Evolutionary conservation across 2,329 filamentous ascomycete species (phyloP).

Genomic region (Penicillium sp.): DNA sequence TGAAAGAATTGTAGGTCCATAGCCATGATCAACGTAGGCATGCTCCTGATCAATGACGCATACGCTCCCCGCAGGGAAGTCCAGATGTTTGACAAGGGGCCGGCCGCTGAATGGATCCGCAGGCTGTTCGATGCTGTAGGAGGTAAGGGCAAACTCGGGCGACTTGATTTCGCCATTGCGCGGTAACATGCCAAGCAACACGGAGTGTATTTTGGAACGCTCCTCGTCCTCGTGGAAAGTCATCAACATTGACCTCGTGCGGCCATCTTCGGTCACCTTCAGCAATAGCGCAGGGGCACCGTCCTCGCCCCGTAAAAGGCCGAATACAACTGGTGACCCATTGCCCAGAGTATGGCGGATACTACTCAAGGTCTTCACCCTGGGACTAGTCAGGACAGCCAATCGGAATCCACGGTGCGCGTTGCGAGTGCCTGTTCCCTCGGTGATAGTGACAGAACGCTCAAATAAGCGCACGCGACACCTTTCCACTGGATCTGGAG

Average conservation of each 20-base stretch:
- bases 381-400: conserved; percentile 73
- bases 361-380: conserved; percentile 74
- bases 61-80: conserved; percentile 39
- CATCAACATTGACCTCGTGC: conserved; percentile 71
- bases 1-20: conserved; percentile 70
- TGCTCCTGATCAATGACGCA: conserved; percentile 71
- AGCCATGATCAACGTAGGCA: conserved; percentile 55
- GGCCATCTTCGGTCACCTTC: conserved; percentile 66
- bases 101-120: conserved; percentile 34
- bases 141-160: conserved; percentile 66
- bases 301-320: conserved; percentile 71
- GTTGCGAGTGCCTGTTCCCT: conserved; percentile 70
- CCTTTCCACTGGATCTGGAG: conserved; percentile 68
- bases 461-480: conserved; percentile 79
- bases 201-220: conserved; percentile 68
- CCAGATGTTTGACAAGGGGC: conserved; percentile 33
- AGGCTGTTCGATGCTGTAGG: conserved; percentile 61
- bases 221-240: conserved; percentile 75
- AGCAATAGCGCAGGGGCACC: conserved; percentile 70
- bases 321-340: conserved; percentile 71
- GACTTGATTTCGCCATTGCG: conserved; percentile 69
- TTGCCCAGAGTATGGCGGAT: conserved; percentile 70
- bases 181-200: conserved; percentile 72
- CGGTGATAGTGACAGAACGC: conserved; percentile 65
- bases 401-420: conserved; percentile 80